These are phyloP conservation scores for Lepiota subincarnata DNA, from an alignment of 768 basidiomycete genomes.

Conservation along the genomic window DNA sequence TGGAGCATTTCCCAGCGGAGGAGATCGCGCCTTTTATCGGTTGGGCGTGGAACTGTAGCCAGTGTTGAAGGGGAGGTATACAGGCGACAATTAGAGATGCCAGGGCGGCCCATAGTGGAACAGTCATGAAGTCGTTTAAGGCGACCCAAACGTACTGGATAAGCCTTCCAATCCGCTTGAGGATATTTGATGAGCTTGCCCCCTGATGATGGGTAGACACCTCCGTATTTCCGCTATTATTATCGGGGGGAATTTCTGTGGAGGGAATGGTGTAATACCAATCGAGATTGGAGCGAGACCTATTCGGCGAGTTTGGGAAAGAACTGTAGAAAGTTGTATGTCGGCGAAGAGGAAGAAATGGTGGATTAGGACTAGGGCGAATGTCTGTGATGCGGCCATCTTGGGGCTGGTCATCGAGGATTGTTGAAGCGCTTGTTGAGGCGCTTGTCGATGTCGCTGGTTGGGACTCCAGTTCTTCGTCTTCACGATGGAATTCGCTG, in stretches of 20 bases:
- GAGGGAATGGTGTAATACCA: conserved; percentile 20
- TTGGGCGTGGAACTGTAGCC: conserved; percentile 57
- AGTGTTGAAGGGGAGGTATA: conserved; percentile 68
- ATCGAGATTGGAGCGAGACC: conserved; percentile 31
- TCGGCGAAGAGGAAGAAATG: conserved; percentile 17
- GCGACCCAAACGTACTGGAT: conserved; percentile 29
- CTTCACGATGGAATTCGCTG: conserved; percentile 12
- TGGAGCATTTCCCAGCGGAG: conserved; percentile 69
- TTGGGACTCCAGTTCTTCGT: conserved; percentile 5
- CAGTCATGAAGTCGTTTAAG: conserved; percentile 79
- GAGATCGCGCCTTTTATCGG: conserved; percentile 67
- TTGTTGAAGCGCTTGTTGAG: conserved; percentile 12
- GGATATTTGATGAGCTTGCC: conserved; percentile 12
- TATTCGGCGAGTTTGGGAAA: conserved; percentile 58
- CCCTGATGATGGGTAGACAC: conserved; percentile 1
- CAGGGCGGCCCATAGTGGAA: conserved; percentile 79
- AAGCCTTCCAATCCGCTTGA: conserved; percentile 18
- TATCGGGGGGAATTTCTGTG: conserved; percentile 16
- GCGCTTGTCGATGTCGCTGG: conserved; percentile 13
- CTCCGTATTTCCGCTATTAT: conserved; percentile 22
- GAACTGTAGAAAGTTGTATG: conserved; percentile 55
- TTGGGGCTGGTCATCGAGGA: conserved; percentile 7
- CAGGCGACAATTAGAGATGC: conserved; percentile 75
- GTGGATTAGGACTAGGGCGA: conserved; percentile 4
- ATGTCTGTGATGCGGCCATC: conserved; percentile 1